phyloP scores from a whole-genome alignment of 805 yeast genomes.

The Ogataea trehalophila region DNA sequence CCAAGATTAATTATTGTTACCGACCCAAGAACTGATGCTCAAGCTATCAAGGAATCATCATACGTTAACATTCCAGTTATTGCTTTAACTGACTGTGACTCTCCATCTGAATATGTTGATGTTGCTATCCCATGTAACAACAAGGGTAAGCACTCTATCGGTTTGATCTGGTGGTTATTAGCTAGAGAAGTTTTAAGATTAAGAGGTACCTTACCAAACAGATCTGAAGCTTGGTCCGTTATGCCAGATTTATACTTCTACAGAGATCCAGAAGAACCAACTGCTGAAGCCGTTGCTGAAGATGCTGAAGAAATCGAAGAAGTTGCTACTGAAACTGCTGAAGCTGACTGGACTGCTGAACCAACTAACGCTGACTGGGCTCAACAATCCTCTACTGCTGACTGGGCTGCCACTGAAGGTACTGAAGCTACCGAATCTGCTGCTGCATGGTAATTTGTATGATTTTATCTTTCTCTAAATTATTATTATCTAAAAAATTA shows the following conservation, averaged over 20 bases:
- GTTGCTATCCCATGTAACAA: slow-evolving; percentile 99
- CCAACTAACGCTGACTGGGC: slow-evolving; percentile 74
- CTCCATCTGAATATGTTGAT: slow-evolving; percentile 98
- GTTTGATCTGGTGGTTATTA: slow-evolving; percentile 99
- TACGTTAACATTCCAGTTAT: slow-evolving; percentile 99
- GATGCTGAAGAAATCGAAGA: slow-evolving; percentile 61
- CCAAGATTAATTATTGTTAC: slow-evolving; percentile 99
- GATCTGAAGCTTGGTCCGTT: slow-evolving; percentile 96
- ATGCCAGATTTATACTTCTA: slow-evolving; percentile 99
- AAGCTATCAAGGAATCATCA: slow-evolving; percentile 99
- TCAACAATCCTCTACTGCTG: slow-evolving; percentile 46
- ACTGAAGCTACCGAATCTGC: slow-evolving; percentile 52
- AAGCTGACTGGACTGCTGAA: slow-evolving; percentile 57
- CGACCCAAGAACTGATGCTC: slow-evolving; percentile 99
- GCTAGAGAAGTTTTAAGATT: slow-evolving; percentile 99
- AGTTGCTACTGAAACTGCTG: slow-evolving; percentile 55
- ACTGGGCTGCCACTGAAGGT: slow-evolving; percentile 60
- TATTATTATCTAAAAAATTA: slow-evolving; percentile 1
- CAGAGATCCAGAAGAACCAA: slow-evolving; percentile 99
- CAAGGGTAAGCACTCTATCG: slow-evolving; percentile 99
- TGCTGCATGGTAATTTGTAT: slow-evolving; percentile 31
- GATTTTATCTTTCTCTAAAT: slow-evolving; percentile 6
- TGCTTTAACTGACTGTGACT: slow-evolving; percentile 97
- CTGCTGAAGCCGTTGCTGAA: slow-evolving; percentile 62
- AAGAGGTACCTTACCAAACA: slow-evolving; percentile 95